A percentile compares a stretch with the other conserved stretches of the same genome.
phyloP scores from a whole-genome alignment of 2,329 filamentous ascomycete species.

The Botrytis galanthina region DNA sequence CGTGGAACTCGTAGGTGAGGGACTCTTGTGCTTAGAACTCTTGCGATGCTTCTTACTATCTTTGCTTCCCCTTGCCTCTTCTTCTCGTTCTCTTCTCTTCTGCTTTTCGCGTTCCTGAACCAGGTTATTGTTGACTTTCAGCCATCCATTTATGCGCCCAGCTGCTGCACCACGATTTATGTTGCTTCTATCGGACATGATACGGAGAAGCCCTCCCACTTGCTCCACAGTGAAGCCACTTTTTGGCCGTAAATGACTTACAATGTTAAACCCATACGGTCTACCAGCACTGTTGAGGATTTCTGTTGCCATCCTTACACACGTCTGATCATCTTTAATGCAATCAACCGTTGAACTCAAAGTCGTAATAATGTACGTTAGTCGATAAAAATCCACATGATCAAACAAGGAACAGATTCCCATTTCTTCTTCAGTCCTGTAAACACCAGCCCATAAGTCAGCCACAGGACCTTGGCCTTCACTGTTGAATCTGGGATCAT shows the following conservation, averaged over 20 bases:
- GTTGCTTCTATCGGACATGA: not conserved
- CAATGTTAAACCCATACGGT: not conserved
- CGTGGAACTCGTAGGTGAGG: too few species aligned
- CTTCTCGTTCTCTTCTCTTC: too few species aligned
- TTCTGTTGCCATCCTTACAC: not conserved
- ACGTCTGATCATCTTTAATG: not conserved
- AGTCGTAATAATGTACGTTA: not conserved
- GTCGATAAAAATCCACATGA: not conserved
- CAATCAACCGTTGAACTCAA: not conserved
- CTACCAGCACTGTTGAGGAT: not conserved
- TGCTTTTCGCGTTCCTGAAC: not conserved
- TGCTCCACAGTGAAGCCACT: not conserved
- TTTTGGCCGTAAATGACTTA: not conserved
- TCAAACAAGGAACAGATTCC: not conserved
- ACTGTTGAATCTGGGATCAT: fast-evolving
- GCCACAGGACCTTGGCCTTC: fast-evolving
- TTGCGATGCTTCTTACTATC: too few species aligned
- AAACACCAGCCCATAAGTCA: not conserved
- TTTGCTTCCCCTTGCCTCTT: too few species aligned
- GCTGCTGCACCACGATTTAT: not conserved
- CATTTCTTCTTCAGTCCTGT: not conserved
- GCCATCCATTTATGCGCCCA: not conserved
- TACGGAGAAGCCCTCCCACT: not conserved
- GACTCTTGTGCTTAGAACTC: too few species aligned
- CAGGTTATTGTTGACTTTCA: not conserved